Evolutionary conservation across 2,329 filamentous ascomycete species (phyloP).

Genomic region (Madurella fahalii): DNA sequence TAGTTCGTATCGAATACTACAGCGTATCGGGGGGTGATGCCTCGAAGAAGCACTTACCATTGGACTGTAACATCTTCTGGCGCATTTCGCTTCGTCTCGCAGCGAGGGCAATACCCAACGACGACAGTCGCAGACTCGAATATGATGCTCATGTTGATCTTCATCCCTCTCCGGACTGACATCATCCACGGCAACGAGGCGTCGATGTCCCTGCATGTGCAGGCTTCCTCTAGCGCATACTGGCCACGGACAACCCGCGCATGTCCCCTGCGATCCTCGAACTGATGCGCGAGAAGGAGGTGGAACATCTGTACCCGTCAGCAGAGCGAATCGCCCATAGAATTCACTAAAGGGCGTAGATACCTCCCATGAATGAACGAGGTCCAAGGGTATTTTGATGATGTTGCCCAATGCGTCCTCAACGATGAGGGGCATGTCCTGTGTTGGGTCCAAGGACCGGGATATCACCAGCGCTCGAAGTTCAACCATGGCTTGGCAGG

Average conservation of each 20-base stretch:
- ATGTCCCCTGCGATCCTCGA: neutral
- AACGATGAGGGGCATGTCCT: neutral
- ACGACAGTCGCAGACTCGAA: neutral
- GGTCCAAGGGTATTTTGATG: neutral
- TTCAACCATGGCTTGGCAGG: neutral
- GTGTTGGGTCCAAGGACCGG: neutral
- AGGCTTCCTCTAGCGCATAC: neutral
- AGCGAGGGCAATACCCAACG: neutral
- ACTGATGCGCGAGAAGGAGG: neutral
- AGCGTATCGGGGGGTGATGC: neutral
- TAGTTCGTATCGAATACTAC: neutral
- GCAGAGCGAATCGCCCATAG: neutral
- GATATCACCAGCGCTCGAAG: neutral
- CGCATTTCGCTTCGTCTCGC: neutral
- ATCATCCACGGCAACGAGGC: neutral
- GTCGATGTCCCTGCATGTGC: neutral
- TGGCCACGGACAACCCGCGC: neutral
- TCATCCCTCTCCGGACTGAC: neutral
- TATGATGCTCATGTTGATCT: neutral
- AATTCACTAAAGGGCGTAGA: neutral
- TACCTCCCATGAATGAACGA: neutral
- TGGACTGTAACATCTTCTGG: neutral
- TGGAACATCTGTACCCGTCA: neutral
- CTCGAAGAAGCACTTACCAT: neutral
- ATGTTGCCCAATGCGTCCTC: neutral